These are phyloP conservation scores for Cercospora berteroae DNA, from an alignment of 2,329 filamentous ascomycete species.

Conservation along the genomic window DNA sequence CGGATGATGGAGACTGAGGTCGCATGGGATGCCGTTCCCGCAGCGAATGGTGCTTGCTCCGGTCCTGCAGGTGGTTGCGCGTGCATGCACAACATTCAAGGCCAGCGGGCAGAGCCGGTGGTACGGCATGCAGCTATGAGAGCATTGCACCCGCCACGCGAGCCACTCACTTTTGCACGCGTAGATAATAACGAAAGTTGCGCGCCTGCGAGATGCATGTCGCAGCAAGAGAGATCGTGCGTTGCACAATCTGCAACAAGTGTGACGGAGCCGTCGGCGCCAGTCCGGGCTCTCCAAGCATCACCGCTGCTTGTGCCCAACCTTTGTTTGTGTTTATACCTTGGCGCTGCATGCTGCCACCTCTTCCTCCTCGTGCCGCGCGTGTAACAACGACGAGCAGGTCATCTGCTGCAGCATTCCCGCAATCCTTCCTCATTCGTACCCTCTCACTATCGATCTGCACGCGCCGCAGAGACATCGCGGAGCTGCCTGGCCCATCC, in stretches of 20 bases:
- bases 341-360: background rate
- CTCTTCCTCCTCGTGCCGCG: background rate
- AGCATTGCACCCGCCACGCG: background rate
- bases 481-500: slow-evolving; percentile 3
- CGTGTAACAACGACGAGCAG: background rate
- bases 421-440: background rate
- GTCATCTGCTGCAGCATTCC: background rate
- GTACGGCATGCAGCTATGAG: background rate
- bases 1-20: background rate
- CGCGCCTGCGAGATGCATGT: background rate
- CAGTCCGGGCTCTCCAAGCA: background rate
- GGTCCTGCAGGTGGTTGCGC: slow-evolving; percentile 9
- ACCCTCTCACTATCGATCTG: background rate
- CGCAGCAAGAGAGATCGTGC: background rate
- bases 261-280: background rate
- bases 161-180: slow-evolving; percentile 2
- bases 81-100: slow-evolving; percentile 3
- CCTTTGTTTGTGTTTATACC: slow-evolving; percentile 6
- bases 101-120: background rate
- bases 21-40: background rate
- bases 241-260: background rate
- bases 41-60: background rate
- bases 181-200: slow-evolving; percentile 1
- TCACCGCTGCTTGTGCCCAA: background rate
- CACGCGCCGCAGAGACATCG: background rate